Conservation (phyloP, 192 early-diverging fungal species). For the Coemansia sp. region DNA sequence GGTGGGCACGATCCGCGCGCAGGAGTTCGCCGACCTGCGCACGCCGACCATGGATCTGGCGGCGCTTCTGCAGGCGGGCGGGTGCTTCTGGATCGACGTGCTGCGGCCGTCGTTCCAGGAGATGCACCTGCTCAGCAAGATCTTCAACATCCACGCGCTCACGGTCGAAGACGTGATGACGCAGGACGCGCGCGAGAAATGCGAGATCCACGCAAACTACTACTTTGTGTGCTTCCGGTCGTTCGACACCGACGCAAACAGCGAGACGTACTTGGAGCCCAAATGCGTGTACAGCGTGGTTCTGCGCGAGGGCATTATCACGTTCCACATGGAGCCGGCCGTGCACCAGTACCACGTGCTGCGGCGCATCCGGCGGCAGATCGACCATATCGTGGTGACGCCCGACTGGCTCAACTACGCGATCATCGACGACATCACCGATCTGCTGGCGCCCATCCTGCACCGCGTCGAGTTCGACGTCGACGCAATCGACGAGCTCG, state of each 20-base stretch:
- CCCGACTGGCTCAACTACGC: conserved; percentile 98
- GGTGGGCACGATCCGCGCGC: conserved; percentile 60
- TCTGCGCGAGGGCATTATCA: conserved; percentile 65
- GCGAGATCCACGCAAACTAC: conserved; percentile 69
- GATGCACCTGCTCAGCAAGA: conserved; percentile 61
- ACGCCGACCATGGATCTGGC: conserved; percentile 44
- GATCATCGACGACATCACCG: conserved; percentile 91
- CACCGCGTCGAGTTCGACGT: conserved; percentile 90
- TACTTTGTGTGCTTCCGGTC: conserved; percentile 87
- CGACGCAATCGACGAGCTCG: conserved; percentile 91
- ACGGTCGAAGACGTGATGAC: conserved; percentile 89
- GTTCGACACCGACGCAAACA: conserved; percentile 64
- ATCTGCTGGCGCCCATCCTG: conserved; percentile 83
- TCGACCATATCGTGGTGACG: conserved; percentile 78
- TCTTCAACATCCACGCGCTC: conserved; percentile 75
- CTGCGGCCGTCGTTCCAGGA: conserved; percentile 59
- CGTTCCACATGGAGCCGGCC: conserved; percentile 80
- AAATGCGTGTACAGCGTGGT: conserved; percentile 65
- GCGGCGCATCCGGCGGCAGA: conserved; percentile 77
- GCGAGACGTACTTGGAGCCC: conserved; percentile 61
- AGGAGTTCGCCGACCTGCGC: conserved; percentile 54
- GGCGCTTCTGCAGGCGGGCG: conserved; percentile 30
- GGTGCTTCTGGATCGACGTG: conserved; percentile 79
- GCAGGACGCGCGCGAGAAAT: conserved; percentile 92
- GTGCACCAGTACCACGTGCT: conserved; percentile 82